These are phyloP conservation scores for Nematodospora anomalae DNA, from an alignment of 1,139 yeast genomes.

Conservation along the genomic window DNA sequence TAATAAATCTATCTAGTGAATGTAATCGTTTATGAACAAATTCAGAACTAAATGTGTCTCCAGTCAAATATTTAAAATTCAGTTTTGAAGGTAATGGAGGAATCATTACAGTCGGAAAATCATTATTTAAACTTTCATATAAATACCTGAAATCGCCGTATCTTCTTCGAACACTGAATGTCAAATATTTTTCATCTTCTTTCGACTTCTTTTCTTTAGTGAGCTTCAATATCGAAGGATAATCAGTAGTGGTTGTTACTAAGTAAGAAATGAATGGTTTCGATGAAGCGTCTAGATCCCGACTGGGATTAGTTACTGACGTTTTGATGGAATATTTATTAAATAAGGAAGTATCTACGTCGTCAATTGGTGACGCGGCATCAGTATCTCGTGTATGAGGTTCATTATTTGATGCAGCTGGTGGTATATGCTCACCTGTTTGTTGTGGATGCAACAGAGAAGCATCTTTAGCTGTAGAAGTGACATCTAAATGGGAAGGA, in stretches of 20 bases:
- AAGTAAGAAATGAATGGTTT: conserved; percentile 81
- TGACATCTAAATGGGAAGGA: neutral
- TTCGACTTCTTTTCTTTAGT: conserved; percentile 18
- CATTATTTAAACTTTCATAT: conserved; percentile 70
- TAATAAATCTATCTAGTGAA: conserved; percentile 74
- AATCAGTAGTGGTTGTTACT: conserved; percentile 60
- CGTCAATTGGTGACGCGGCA: conserved; percentile 5
- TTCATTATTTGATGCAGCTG: neutral
- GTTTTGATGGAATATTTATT: conserved; percentile 34
- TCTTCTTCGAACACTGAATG: conserved; percentile 66
- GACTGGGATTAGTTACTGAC: conserved; percentile 68
- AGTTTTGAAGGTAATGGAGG: conserved; percentile 96
- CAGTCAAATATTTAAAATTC: conserved; percentile 87
- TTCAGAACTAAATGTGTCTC: conserved; percentile 82
- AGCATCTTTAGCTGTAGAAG: neutral
- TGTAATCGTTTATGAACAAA: conserved; percentile 85
- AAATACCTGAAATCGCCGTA: conserved; percentile 82
- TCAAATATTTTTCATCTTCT: conserved; percentile 24
- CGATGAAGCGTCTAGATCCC: conserved; percentile 73
- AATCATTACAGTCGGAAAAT: conserved; percentile 79
- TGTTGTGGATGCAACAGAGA: neutral
- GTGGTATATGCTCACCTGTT: neutral
- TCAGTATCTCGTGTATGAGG: neutral
- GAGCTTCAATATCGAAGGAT: conserved; percentile 42
- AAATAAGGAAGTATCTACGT: conserved; percentile 17